Conservation (phyloP, 441 rosid species). For the Euphorbia corollata region DNA sequence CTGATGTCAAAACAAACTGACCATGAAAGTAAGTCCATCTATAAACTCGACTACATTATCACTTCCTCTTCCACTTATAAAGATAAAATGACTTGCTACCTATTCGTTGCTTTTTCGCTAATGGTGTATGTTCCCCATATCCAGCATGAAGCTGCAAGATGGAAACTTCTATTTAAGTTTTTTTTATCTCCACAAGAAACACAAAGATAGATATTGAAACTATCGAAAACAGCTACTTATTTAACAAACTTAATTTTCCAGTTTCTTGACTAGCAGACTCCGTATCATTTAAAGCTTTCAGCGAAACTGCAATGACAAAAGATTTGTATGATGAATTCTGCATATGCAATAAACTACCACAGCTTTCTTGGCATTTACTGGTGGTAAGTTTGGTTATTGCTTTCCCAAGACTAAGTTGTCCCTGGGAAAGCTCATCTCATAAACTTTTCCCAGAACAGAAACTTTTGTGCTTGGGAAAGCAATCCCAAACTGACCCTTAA, state of each 20-base stretch:
- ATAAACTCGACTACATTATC: background rate
- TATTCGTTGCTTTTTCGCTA: slow-evolving; percentile 46
- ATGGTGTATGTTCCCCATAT: slow-evolving; percentile 44
- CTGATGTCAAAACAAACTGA: no score
- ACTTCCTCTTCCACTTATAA: background rate
- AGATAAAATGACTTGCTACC: slow-evolving; percentile 27
- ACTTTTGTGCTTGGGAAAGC: no score
- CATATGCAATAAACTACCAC: background rate
- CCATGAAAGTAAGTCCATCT: slow-evolving; percentile 6
- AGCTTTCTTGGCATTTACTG: background rate
- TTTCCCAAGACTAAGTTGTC: no score
- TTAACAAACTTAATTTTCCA: background rate
- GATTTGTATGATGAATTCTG: background rate
- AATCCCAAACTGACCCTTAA: no score
- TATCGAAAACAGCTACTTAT: no score
- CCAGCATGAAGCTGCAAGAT: slow-evolving; percentile 82
- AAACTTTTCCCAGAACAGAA: no score
- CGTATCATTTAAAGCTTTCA: no score
- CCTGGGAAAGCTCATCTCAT: no score
- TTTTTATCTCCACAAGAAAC: background rate
- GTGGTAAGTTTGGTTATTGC: background rate
- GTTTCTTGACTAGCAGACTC: background rate
- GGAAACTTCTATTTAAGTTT: background rate
- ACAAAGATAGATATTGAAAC: background rate
- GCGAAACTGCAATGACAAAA: background rate